Base-by-base conservation (phyloP, 2,329 filamentous ascomycete genomes). In the Pseudogymnoascus sp. region DNA sequence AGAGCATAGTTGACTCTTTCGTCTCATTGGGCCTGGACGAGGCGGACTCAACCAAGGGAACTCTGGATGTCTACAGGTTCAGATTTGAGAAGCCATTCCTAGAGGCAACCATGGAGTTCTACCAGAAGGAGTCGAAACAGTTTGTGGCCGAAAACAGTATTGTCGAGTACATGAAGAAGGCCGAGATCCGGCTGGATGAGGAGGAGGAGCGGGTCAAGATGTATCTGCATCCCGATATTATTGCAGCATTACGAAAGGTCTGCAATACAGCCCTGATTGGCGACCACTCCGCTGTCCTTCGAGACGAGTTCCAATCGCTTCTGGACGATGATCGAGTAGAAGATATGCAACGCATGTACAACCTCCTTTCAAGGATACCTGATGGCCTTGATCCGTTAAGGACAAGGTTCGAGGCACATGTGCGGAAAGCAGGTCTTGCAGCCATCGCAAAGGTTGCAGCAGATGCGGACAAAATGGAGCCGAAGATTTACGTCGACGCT, bases 131-230 rank as follows among this genome's bases (percentile, higher is more conserved):
- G 75, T 97, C 95, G 18, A 91, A 91, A 71, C 89, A 92, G 67
- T 99, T 99, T 73, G 86, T 99, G 36, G 90, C 92, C 10, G 93
- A 97, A 75, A 99, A 99, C 75, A 96, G 90, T 67, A 92, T 99
- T 3, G 93, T 99, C 36, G 95, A 99, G 73, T 99, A 97, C 78
- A 97, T 99, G 95, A 97, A 97, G 81, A 99, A 99, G 83, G 96
- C 95, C 0, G 93, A 97, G 77, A 78, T 86, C 45, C 87, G 95
- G 34, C 78, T 99, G 66, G 86, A 91, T 6, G 95, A 99, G 76
- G 95, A 99, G 76, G 95, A 96, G 77, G 91, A 93, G 73, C 90
- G 95, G 26, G 95, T 99, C 8, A 86, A 86, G 68, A 86, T 97
- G 73, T 99, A 96, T 73, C 82, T 99, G 54, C 91, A 97, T 71